Conservation (phyloP, 192 early-diverging fungal genomes). For the Backusella psychrophila region DNA sequence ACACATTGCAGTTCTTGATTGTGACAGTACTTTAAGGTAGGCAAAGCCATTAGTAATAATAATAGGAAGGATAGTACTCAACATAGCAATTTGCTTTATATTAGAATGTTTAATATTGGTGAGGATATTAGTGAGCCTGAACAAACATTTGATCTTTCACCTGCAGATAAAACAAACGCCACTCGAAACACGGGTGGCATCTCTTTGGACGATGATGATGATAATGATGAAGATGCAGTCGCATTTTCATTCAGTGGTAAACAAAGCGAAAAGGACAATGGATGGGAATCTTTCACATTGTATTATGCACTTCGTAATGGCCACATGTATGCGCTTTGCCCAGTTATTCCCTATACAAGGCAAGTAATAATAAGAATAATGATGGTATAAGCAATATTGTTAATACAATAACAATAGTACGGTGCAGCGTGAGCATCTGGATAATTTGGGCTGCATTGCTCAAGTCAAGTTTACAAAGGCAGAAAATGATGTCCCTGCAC, state of each 20-base stretch:
- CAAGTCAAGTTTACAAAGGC: background rate
- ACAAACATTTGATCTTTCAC: conserved; percentile 56
- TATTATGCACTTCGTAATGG: conserved; percentile 71
- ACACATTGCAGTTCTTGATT: conserved; percentile 69
- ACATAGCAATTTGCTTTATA: background rate
- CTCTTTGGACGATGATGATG: conserved; percentile 11
- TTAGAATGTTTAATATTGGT: conserved; percentile 69
- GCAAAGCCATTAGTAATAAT: background rate
- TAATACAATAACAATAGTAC: conserved; percentile 24
- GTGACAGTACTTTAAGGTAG: conserved; percentile 59
- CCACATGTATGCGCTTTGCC: conserved; percentile 74
- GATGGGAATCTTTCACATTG: conserved; percentile 70
- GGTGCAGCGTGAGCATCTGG: conserved; percentile 19
- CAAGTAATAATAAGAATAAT: conserved; percentile 22
- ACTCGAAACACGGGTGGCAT: background rate
- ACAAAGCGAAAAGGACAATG: conserved; percentile 31
- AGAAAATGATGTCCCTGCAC: background rate
- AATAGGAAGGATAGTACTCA: background rate
- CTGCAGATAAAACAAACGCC: background rate
- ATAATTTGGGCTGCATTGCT: background rate
- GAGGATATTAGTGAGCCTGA: conserved; percentile 62
- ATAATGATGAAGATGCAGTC: conserved; percentile 17
- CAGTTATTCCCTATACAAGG: conserved; percentile 69
- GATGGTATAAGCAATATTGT: background rate
- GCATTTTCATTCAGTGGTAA: conserved; percentile 18